Percentiles rank a stretch among this genome's conserved stretches.
Conservation (phyloP, 2,329 filamentous ascomycete genomes). For the Exophiala phaeomuriformis region DNA sequence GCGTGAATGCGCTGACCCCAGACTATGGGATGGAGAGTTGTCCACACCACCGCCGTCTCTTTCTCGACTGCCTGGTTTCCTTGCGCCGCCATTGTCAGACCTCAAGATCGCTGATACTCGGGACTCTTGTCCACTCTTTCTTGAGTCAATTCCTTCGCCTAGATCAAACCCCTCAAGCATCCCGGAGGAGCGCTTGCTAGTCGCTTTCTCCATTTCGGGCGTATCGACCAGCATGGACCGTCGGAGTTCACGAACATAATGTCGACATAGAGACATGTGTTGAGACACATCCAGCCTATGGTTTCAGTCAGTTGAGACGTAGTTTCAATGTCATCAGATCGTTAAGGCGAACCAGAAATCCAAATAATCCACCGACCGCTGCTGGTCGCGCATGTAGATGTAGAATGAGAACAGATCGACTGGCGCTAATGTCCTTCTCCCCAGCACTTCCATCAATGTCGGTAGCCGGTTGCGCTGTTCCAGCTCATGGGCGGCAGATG, state of each 20-base stretch:
- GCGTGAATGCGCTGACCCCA: constrained; percentile 40
- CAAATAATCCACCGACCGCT: constrained; percentile 93
- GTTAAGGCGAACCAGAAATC: constrained; percentile 76
- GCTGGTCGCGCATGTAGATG: constrained; percentile 99
- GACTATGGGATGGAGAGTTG: constrained; percentile 32
- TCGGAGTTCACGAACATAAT: constrained; percentile 92
- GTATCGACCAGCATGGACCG: constrained; percentile 89
- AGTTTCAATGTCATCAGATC: neutral
- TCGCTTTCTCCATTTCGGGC: constrained; percentile 73
- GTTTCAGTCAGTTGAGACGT: neutral
- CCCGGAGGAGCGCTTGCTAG: constrained; percentile 77
- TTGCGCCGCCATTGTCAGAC: constrained; percentile 32
- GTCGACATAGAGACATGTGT: constrained; percentile 91
- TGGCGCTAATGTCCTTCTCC: constrained; percentile 84
- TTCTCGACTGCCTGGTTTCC: constrained; percentile 33
- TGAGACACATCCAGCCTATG: constrained; percentile 95
- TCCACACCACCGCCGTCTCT: constrained; percentile 4
- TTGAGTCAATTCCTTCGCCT: constrained; percentile 46
- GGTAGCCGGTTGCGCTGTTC: constrained; percentile 73
- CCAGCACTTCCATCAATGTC: constrained; percentile 91
- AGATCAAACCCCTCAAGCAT: constrained; percentile 64
- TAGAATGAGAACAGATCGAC: constrained; percentile 99
- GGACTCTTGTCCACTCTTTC: constrained; percentile 72
- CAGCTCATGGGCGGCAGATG: constrained; percentile 28
- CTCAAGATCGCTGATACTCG: constrained; percentile 87